Evolutionary conservation across 2,329 filamentous ascomycete species (phyloP), one percentile per base, ranked within the genome.

Genomic region (Fusarium fujikuroi): DNA sequence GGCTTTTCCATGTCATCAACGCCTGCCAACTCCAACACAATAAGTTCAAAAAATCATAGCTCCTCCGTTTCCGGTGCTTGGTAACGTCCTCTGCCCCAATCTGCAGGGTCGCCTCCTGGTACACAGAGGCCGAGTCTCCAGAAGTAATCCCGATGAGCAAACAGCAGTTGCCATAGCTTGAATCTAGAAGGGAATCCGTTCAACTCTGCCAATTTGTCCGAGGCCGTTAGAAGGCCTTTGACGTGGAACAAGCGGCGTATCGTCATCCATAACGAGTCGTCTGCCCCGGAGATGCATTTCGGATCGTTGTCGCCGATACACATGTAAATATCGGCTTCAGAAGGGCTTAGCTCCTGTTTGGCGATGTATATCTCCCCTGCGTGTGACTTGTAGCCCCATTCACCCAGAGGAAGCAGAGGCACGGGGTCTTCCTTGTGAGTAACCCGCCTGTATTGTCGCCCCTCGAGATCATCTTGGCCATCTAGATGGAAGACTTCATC

Each of bases 141-240:
- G 83, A 99, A 98, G 82, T 99, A 99, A 83, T 99, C 96, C 43
- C 96, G 87, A 83, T 99, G 96, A 2, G 95, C 93, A 81, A 97
- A 97, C 79, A 98, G 92, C 12, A 98, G 84, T 82, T 97, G 91
- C 94, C 95, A 97, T n/a, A 97, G 87, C 81, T 92, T 93, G 76
- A 95, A 81, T 81, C 88, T 81, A 77, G 74, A 87, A 79, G 77
- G 91, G 81, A 84, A 89, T 86, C 82, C 91, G 19, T 91, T 72
- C 25, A 69, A 65, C 43, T 73, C 62, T 28, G 68, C 62, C 36
- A 53, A 28, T 11, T 62, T 65, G 58, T 75, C 71, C 23, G 77
- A 77, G 21, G 73, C 44, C 18, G 69, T 63, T 15, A 83, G 64
- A 16, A 70, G 60, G 43, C 79, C 77, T 34, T 76, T 74, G 28